phyloP scores from a whole-genome alignment of 2,329 filamentous ascomycete species.

The Penicillium griseofulvum region DNA sequence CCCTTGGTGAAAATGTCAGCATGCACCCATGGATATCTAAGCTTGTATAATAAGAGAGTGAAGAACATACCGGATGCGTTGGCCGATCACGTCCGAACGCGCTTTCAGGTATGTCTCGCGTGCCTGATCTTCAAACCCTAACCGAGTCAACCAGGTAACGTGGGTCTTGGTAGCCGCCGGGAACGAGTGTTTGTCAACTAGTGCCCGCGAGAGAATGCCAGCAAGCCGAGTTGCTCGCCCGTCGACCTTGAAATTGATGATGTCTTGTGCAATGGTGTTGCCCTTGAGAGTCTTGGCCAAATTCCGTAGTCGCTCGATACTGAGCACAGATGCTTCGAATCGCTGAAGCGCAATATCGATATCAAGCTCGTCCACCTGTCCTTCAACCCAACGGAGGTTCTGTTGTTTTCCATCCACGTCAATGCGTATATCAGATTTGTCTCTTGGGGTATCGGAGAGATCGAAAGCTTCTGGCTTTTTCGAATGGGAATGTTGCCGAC shows the following conservation, averaged over 20 bases:
- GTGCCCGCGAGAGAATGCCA: conserved; percentile 69
- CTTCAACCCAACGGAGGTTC: conserved; percentile 92
- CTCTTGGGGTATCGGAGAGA: conserved; percentile 72
- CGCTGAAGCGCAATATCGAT: conserved; percentile 90
- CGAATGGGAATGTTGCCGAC: conserved; percentile 67
- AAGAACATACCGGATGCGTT: conserved; percentile 69
- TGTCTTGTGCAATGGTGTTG: conserved; percentile 83
- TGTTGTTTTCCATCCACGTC: conserved; percentile 97
- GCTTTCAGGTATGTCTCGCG: conserved; percentile 82
- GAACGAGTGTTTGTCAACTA: conserved; percentile 75
- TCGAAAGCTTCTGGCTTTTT: conserved; percentile 80
- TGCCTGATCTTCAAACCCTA: conserved; percentile 88
- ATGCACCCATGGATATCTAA: not conserved
- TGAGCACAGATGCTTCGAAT: conserved; percentile 78
- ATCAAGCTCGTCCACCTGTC: conserved; percentile 91
- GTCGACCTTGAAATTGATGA: conserved; percentile 87
- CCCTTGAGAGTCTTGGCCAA: conserved; percentile 78
- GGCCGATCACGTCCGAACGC: conserved; percentile 72
- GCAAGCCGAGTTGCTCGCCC: conserved; percentile 78
- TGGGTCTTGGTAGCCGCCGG: conserved; percentile 75
- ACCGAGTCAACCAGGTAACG: conserved; percentile 76
- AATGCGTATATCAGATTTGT: conserved; percentile 71
- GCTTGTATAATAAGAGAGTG: not conserved
- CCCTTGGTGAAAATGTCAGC: conserved; percentile 53
- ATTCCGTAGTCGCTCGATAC: conserved; percentile 79